Percentiles rank a stretch among this genome's conserved stretches.
phyloP scores from a whole-genome alignment of 2,329 filamentous ascomycete genomes.

The Calonectria hongkongensis region DNA sequence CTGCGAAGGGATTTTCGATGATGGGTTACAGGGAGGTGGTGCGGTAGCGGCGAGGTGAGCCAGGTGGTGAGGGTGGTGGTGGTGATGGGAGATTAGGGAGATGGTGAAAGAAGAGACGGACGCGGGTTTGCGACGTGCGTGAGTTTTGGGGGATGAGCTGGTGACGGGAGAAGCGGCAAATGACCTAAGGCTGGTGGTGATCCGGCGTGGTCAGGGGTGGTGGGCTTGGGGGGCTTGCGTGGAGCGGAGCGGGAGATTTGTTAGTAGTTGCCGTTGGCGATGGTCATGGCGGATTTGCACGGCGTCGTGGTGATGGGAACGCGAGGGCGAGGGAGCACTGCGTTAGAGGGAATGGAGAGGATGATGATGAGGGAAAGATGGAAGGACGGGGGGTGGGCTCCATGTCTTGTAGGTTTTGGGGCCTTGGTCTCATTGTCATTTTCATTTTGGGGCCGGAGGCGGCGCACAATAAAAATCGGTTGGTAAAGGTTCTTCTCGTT shows the following conservation, averaged over 20 bases:
- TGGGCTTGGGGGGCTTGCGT: slow-evolving; percentile 56
- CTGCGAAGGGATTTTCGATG: slow-evolving; percentile 32
- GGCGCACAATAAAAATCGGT: slow-evolving; percentile 62
- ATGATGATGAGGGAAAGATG: slow-evolving; percentile 51
- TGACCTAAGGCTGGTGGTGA: slow-evolving; percentile 54
- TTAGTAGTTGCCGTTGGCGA: slow-evolving; percentile 51
- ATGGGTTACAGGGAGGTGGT: slow-evolving; percentile 39
- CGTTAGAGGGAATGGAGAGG: slow-evolving; percentile 44
- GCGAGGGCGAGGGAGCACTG: slow-evolving; percentile 42
- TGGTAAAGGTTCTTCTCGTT: slow-evolving; percentile 57
- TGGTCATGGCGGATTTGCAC: slow-evolving; percentile 52
- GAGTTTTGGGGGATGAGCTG: slow-evolving; percentile 49
- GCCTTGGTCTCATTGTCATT: slow-evolving; percentile 64
- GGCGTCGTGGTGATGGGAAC: slow-evolving; percentile 53
- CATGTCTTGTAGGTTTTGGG: slow-evolving; percentile 61
- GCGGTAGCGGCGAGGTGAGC: slow-evolving; percentile 37
- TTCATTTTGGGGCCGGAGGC: slow-evolving; percentile 62
- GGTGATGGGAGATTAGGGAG: slow-evolving; percentile 41
- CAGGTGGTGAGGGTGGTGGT: slow-evolving; percentile 41
- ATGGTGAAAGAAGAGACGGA: slow-evolving; percentile 37
- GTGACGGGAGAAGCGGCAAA: slow-evolving; percentile 55
- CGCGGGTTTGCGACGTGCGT: slow-evolving; percentile 39
- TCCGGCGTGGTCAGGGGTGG: slow-evolving; percentile 57
- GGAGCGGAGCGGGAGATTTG: slow-evolving; percentile 53
- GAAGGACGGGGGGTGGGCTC: slow-evolving; percentile 55